Percentiles rank a stretch among this genome's conserved stretches.
These are phyloP conservation scores for Corylus avellana DNA, from an alignment of 306 rosid genomes.

Conservation along the genomic window DNA sequence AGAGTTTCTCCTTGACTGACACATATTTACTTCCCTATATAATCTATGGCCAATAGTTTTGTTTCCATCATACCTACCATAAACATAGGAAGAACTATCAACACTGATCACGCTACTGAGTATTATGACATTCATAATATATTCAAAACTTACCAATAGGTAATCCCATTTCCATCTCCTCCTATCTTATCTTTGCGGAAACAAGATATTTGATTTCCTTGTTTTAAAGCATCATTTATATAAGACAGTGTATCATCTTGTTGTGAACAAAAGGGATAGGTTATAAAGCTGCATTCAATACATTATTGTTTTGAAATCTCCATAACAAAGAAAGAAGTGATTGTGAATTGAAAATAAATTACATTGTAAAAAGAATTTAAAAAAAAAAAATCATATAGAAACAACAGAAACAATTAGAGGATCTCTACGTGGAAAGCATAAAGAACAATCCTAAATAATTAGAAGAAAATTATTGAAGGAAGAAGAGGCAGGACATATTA, in stretches of 20 bases:
- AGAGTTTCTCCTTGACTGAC: slow-evolving; percentile 41
- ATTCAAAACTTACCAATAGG: slow-evolving; percentile 62
- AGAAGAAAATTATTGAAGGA: slow-evolving; percentile 11
- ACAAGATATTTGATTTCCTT: slow-evolving; percentile 62
- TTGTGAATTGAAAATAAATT: not conserved
- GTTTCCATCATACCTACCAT: slow-evolving; percentile 82
- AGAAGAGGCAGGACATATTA: slow-evolving; percentile 33
- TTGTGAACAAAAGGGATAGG: slow-evolving; percentile 44
- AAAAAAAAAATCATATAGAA: not conserved
- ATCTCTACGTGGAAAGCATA: slow-evolving; percentile 10
- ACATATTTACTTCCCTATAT: slow-evolving; percentile 53
- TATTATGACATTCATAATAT: slow-evolving; percentile 6
- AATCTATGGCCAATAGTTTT: slow-evolving; percentile 54
- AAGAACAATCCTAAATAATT: slow-evolving; percentile 8
- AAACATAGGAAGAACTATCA: slow-evolving; percentile 24
- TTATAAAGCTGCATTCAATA: not conserved
- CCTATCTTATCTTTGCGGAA: slow-evolving; percentile 72
- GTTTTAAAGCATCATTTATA: slow-evolving; percentile 68
- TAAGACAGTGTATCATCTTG: slow-evolving; percentile 73
- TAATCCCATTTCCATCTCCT: slow-evolving; percentile 56
- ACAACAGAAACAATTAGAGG: slow-evolving; percentile 1
- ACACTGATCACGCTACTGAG: slow-evolving; percentile 15
- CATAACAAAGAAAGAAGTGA: not conserved
- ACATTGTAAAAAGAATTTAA: slow-evolving; percentile 3
- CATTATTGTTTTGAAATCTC: not conserved